Evolutionary conservation across 2,329 filamentous ascomycete species (phyloP), one percentile per base, ranked within the genome.

Genomic region (Cyclaneusma minus): DNA sequence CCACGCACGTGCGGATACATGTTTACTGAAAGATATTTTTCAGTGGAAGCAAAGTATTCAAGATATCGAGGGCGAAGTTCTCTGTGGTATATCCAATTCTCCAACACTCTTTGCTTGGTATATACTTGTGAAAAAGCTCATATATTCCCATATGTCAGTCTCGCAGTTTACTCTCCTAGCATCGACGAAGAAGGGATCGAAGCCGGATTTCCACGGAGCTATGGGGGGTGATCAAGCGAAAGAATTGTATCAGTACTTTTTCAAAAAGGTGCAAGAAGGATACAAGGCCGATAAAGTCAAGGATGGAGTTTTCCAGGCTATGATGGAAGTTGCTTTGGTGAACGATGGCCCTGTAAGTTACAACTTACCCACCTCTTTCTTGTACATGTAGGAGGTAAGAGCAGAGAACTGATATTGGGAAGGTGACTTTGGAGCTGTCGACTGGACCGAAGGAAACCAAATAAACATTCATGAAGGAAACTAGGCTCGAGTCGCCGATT

Each of bases 91-190:
- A 65, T 44, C 23, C 18, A 24, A 13, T 16, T 13, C 16, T 25
- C 22, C 23, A 16, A n/a, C 18, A 20, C 28, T 27, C 13, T 29
- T 26, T 16, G 25, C 26, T 27, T 16, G 12, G 14, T 19, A n/a
- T 17, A 29, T 13, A 7, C 25, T 21, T 30, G 35, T 30, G 18
- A 21, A 16, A 27, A 16, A 5, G 16, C 12, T 9, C 4, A 14
- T 21, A 4, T 6, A 7, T 21, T 21, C 6, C n/a, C n/a, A n/a
- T 26, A 9, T 12, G 11, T 10, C 45, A 91, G 87, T 98, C 23
- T 95, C 89, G 9, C 89, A 98, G 54, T 98, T 98, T 48, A 98
- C 89, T 3, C 67, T 98, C 7, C 65, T 92, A 25, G 91, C 84
- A 24, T 79, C 76, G 23, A 85, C 85, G n/a, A 92, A 85, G 47